Conservation (phyloP, 192 early-diverging fungal genomes). For the Gryganskiella cystojenkinii region DNA sequence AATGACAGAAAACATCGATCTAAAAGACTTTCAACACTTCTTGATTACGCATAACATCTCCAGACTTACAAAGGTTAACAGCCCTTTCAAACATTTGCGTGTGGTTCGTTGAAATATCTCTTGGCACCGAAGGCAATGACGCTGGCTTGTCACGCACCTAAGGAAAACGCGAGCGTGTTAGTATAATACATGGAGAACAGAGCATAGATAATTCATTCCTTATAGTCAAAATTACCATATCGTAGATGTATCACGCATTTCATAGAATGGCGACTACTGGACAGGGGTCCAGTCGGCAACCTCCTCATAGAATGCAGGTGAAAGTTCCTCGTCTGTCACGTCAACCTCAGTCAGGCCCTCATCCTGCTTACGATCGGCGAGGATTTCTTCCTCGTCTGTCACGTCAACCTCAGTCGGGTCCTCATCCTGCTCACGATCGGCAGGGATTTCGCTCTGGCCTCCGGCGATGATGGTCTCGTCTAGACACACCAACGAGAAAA, state of each 20-base stretch:
- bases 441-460: too few relatives aligned
- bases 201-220: background rate
- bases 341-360: too few relatives aligned
- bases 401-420: too few relatives aligned
- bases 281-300: background rate
- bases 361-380: too few relatives aligned
- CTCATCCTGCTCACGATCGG: too few relatives aligned
- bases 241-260: background rate
- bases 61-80: background rate
- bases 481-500: too few relatives aligned
- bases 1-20: background rate
- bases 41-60: background rate
- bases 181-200: background rate
- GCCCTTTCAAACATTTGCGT: slow-evolving; percentile 5
- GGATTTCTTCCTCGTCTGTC: too few relatives aligned
- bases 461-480: too few relatives aligned
- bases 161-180: background rate
- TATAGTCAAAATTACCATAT: background rate
- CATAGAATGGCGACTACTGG: background rate
- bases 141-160: background rate
- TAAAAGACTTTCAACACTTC: background rate
- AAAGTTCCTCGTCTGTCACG: too few relatives aligned
- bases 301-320: too few relatives aligned
- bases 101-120: background rate
- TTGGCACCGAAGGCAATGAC: background rate